Base-by-base conservation (phyloP, 177 flowering plant genomes). In the Telopea speciosissima region DNA sequence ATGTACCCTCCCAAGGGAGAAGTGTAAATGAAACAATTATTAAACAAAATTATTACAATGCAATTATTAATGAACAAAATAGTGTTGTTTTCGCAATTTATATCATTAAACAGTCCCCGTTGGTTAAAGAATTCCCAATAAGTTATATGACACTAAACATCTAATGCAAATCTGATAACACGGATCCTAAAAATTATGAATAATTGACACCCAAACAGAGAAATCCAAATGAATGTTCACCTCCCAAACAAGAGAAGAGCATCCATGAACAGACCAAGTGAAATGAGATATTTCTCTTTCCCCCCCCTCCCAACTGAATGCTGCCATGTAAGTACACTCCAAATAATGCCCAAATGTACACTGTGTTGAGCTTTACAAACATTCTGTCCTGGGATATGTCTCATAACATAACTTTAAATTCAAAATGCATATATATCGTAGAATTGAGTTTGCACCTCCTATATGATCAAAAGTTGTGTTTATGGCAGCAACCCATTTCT, bases 401-500 rank as follows among this genome's bases (percentile, higher is more conserved):
- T 31, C 75, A 73, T 61, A 68, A 74, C 24, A 65, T 67, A 26
- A 54, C 36, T 11, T 33, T 66, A 60, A 72, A 44, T 0, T 58
- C 22, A 33, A 56, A 40, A 49, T 17, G 58, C 14, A 42, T 65
- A 28, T 45, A 13, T 40, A 42, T 31, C 22, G 24, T 54, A 59
- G 45, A 74, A 70, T 54, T 72, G 66, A 75, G 73, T 69, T 40
- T 65, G 77, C 82, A 95, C 99, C 99, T 87, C 98, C 97, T 69
- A 93, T 89, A 79, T 95, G 99, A 24, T 89, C 91, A 88, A 93
- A 95, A 63, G 97, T 85, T 45, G 98, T 87, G 80, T 93, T 95
- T 67, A 95, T 95, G 65, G 99, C 99, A 70, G 97, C 85, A 83
- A 91, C 83, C 98, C 96, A 91, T 83, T 93, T 95, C 75, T 93